Evolutionary conservation across 2,329 filamentous ascomycete species (phyloP).

Genomic region (Fusarium subglutinans): DNA sequence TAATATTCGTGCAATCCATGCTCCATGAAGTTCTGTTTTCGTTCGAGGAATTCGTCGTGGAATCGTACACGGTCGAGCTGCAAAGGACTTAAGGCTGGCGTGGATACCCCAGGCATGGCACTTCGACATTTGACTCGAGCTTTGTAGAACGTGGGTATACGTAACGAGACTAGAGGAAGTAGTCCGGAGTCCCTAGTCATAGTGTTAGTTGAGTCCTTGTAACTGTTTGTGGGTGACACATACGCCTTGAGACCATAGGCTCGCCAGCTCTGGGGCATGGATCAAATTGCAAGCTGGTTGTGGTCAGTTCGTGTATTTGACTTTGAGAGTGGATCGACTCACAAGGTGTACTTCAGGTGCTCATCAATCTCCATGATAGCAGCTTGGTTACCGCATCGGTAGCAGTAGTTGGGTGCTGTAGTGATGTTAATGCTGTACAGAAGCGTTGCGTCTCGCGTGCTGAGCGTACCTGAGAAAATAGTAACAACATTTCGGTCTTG

Average conservation of each 20-base stretch:
- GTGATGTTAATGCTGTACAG: conserved; percentile 1
- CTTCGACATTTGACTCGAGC: conserved; percentile 33
- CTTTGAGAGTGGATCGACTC: conserved; percentile 55
- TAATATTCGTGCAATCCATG: conserved; percentile 36
- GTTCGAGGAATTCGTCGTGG: conserved; percentile 33
- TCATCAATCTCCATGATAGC: conserved; percentile 99
- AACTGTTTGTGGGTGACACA: conserved; percentile 42
- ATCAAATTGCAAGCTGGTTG: conserved; percentile 92
- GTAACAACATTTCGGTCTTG: conserved; percentile 98
- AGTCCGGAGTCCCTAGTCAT: conserved; percentile 81
- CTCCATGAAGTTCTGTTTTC: conserved; percentile 24
- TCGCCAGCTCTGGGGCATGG: conserved; percentile 97
- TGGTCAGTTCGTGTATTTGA: conserved; percentile 39
- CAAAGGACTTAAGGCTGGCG: conserved; percentile 25
- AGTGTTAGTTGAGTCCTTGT: conserved; percentile 28
- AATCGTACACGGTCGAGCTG: conserved; percentile 45
- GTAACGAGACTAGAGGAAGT: conserved; percentile 82
- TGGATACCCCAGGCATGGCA: conserved; percentile 21
- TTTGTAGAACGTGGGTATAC: conserved; percentile 42
- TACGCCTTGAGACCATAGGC: conserved; percentile 96
- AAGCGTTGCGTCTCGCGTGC: background rate
- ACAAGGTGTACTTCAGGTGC: conserved; percentile 99
- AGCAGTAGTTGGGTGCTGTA: conserved; percentile 90
- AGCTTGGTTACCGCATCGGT: conserved; percentile 97
- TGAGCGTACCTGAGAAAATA: conserved; percentile 85